Conservation (phyloP, 2,329 filamentous ascomycete genomes). For the Colletotrichum abscissum region DNA sequence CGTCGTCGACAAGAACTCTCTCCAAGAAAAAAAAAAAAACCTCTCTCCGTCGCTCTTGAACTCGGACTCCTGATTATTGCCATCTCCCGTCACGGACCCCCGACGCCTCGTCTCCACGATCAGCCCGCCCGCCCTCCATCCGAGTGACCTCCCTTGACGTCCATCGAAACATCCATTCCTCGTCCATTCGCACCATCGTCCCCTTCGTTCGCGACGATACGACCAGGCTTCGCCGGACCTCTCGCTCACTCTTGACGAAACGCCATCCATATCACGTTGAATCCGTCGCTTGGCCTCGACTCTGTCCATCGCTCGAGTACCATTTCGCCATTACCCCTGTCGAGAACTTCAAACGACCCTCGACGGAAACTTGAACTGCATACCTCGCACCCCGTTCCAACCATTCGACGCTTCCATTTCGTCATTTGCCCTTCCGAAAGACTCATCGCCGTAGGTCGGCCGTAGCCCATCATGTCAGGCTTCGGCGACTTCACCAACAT, state of each 20-base stretch:
- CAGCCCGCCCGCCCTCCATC: neutral
- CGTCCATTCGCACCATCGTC: constrained; percentile 1
- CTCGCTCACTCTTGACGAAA: neutral
- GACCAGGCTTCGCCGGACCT: neutral
- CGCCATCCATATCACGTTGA: neutral
- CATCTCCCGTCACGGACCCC: constrained; percentile 3
- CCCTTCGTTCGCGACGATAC: constrained; percentile 11
- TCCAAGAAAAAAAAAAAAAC: neutral
- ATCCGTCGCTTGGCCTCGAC: neutral
- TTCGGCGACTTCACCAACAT: constrained; percentile 93
- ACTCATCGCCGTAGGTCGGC: constrained; percentile 21
- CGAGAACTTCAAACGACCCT: neutral
- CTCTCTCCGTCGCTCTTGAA: constrained; percentile 6
- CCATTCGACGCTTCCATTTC: neutral
- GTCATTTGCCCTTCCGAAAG: neutral
- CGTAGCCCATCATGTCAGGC: constrained; percentile 69
- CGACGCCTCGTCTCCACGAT: constrained; percentile 7
- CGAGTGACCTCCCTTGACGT: constrained; percentile 2
- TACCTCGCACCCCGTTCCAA: neutral
- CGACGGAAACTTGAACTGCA: neutral
- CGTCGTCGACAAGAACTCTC: neutral
- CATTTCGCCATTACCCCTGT: constrained; percentile 5
- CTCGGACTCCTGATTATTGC: neutral
- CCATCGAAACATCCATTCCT: constrained; percentile 9
- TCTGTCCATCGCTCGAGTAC: constrained; percentile 2